These are phyloP conservation scores for Paramecium sonneborni DNA, from an alignment of 73 alveolate species.

Conservation along the genomic window DNA sequence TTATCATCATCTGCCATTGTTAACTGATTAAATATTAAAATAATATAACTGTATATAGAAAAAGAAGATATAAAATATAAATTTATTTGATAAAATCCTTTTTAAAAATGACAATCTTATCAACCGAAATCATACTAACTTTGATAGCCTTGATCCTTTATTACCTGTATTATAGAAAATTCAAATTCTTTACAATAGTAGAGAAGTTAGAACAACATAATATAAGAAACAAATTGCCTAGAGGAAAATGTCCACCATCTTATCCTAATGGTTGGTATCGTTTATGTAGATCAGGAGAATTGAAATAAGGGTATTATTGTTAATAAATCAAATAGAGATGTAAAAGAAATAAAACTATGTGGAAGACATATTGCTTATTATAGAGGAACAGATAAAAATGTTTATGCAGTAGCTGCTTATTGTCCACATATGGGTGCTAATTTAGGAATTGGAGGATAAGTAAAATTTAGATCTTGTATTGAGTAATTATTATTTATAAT, in stretches of 20 bases:
- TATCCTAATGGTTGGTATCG: conserved; percentile 60
- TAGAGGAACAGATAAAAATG: conserved; percentile 71
- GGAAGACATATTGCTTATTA: conserved; percentile 69
- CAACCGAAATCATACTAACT: neutral
- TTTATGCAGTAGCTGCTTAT: conserved; percentile 72
- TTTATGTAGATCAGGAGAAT: conserved; percentile 27
- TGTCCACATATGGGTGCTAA: conserved; percentile 79
- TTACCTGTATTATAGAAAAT: neutral
- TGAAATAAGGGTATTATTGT: neutral
- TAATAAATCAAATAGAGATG: neutral
- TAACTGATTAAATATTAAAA: neutral
- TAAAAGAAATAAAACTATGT: conserved; percentile 32
- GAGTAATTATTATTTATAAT: neutral
- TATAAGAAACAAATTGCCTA: conserved; percentile 11
- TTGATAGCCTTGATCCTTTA: neutral
- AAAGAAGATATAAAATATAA: neutral
- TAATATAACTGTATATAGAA: neutral
- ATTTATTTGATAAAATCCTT: neutral
- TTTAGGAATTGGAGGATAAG: conserved; percentile 74
- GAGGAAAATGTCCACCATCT: conserved; percentile 59
- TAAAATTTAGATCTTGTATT: conserved; percentile 61
- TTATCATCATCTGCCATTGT: neutral
- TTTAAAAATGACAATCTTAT: neutral
- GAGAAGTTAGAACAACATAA: neutral
- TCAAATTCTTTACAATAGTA: conserved; percentile 9